These are phyloP conservation scores for Castanopsis chinensis DNA, from an alignment of 306 rosid species.

Conservation along the genomic window DNA sequence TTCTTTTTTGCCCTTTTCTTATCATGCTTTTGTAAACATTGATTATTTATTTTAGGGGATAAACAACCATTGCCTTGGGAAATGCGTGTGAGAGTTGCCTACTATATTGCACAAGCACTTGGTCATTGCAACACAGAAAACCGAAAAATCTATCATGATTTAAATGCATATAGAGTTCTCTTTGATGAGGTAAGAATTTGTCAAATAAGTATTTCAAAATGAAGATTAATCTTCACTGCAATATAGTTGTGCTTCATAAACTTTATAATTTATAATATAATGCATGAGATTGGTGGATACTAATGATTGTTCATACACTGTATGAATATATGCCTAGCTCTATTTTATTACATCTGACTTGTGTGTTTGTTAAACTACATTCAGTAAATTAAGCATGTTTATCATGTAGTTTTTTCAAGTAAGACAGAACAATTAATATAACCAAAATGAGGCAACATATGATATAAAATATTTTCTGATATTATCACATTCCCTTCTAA, in stretches of 20 bases:
- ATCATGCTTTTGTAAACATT: constrained; percentile 10
- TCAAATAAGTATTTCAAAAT: neutral
- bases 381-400: neutral
- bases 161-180: constrained; percentile 84
- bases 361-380: neutral
- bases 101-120: constrained; percentile 79
- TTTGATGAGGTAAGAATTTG: constrained; percentile 70
- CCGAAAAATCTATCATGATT: constrained; percentile 82
- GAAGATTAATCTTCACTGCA: neutral
- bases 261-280: neutral
- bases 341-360: neutral
- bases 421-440: neutral
- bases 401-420: neutral
- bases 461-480: neutral
- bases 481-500: neutral
- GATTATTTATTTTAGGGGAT: constrained; percentile 59
- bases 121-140: constrained; percentile 79
- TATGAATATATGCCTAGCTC: neutral
- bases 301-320: neutral
- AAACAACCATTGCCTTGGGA: constrained; percentile 95
- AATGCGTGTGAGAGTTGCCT: constrained; percentile 91
- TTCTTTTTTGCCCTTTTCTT: neutral
- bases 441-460: neutral
- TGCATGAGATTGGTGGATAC: neutral
- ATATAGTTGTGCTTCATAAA: neutral